Conservation (phyloP, 2,329 filamentous ascomycete genomes). For the Calonectria hawksworthii region DNA sequence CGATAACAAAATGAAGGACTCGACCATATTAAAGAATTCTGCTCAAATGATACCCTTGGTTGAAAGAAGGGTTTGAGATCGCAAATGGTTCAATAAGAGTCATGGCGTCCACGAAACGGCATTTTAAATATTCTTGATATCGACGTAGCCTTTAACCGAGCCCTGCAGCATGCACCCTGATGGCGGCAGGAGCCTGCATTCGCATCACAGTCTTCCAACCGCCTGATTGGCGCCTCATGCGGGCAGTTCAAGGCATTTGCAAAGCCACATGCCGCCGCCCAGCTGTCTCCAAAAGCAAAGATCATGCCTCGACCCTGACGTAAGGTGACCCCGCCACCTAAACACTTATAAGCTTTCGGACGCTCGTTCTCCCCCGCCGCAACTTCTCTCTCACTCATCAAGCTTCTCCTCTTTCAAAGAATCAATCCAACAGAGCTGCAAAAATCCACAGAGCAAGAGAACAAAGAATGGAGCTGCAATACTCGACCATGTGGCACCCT, state of each 20-base stretch:
- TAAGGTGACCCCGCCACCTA: slow-evolving; percentile 21
- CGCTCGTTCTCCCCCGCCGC: slow-evolving; percentile 4
- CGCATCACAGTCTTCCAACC: slow-evolving; percentile 28
- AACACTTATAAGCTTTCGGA: slow-evolving; percentile 28
- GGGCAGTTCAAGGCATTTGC: slow-evolving; percentile 11
- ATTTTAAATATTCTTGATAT: background rate
- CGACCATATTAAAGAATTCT: too few species aligned
- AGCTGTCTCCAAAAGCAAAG: slow-evolving; percentile 12
- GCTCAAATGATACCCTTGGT: too few species aligned
- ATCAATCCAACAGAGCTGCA: background rate
- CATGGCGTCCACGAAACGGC: background rate
- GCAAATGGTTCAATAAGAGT: background rate
- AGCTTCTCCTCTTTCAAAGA: background rate
- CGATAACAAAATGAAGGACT: background rate
- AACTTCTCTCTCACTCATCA: background rate
- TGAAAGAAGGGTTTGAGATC: background rate
- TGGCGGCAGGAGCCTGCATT: slow-evolving; percentile 27
- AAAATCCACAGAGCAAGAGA: background rate
- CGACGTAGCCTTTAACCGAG: background rate
- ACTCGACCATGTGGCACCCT: background rate
- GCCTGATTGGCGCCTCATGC: slow-evolving; percentile 35
- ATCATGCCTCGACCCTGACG: slow-evolving; percentile 22
- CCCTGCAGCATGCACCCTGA: slow-evolving; percentile 30
- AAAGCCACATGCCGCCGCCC: slow-evolving; percentile 12
- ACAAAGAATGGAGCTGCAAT: slow-evolving; percentile 22